phyloP scores from a whole-genome alignment of 768 basidiomycete genomes.

The Leccinellum luteum region DNA sequence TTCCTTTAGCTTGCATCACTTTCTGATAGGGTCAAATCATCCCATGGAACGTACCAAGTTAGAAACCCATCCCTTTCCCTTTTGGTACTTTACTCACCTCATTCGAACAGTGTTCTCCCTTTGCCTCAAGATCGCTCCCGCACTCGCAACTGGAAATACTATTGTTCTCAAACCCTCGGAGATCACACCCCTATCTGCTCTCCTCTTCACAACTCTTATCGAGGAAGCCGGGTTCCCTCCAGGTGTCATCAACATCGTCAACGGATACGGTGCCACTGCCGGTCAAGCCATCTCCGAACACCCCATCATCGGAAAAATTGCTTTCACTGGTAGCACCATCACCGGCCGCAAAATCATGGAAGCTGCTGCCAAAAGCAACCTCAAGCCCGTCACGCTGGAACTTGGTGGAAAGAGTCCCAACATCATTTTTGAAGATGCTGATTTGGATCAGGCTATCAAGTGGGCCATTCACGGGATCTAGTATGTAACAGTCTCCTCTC shows the following conservation, averaged over 20 bases:
- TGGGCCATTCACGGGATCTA: constrained; percentile 11
- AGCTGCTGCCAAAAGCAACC: constrained; percentile 11
- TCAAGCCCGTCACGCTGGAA: constrained; percentile 10
- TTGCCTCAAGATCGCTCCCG: constrained; percentile 8
- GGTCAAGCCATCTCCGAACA: constrained; percentile 13
- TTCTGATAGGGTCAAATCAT: constrained; percentile 10
- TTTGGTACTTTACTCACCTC: neutral
- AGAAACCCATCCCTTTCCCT: neutral
- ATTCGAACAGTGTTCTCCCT: constrained; percentile 4
- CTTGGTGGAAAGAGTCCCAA: constrained; percentile 13
- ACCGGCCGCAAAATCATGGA: constrained; percentile 13
- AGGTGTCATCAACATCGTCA: constrained; percentile 8
- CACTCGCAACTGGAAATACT: constrained; percentile 10
- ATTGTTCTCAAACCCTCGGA: constrained; percentile 13
- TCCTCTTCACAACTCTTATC: constrained; percentile 5
- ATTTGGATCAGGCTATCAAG: constrained; percentile 12
- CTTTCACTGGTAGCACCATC: constrained; percentile 13
- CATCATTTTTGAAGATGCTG: constrained; percentile 11
- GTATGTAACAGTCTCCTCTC: neutral
- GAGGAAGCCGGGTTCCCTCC: constrained; percentile 9
- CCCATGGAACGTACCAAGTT: constrained; percentile 11
- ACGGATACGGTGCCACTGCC: constrained; percentile 5
- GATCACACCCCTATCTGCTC: constrained; percentile 7
- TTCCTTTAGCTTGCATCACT: neutral
- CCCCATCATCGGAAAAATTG: constrained; percentile 2